Evolutionary conservation across 768 basidiomycete genomes (phyloP).

Genomic region (Rhizopogon roseolus): DNA sequence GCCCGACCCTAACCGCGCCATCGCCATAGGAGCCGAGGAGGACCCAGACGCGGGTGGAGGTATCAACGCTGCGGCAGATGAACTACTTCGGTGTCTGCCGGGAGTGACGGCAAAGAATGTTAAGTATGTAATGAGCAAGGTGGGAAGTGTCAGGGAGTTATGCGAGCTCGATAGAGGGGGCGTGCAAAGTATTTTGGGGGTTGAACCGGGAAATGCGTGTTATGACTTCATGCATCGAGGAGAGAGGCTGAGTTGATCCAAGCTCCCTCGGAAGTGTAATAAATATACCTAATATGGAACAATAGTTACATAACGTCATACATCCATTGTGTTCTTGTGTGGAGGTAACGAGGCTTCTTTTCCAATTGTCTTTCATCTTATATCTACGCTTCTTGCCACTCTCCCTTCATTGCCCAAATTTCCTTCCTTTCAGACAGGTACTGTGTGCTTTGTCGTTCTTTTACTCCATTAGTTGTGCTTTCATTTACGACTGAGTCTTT

Average conservation of each 20-base stretch:
- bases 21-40: constrained; percentile 77
- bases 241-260: too few species aligned
- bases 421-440: constrained; percentile 2
- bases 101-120: constrained; percentile 84
- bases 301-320: too few species aligned
- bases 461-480: not conserved
- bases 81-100: constrained; percentile 77
- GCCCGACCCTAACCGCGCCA: constrained; percentile 74
- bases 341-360: not conserved
- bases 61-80: constrained; percentile 73
- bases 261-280: too few species aligned
- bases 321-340: too few species aligned
- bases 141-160: constrained; percentile 72
- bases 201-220: constrained; percentile 70
- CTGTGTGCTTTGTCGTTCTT: constrained; percentile 10
- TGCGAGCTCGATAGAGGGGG: constrained; percentile 56
- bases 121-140: constrained; percentile 77
- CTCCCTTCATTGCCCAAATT: not conserved
- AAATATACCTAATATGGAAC: too few species aligned
- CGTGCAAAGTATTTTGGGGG: constrained; percentile 73
- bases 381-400: constrained; percentile 6
- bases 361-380: constrained; percentile 9
- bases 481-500: not conserved
- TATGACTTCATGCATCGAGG: constrained; percentile 82
- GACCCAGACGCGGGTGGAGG: constrained; percentile 63